These are phyloP conservation scores for Torulaspora microellipsoides DNA, from an alignment of 805 yeast genomes.

Conservation along the genomic window DNA sequence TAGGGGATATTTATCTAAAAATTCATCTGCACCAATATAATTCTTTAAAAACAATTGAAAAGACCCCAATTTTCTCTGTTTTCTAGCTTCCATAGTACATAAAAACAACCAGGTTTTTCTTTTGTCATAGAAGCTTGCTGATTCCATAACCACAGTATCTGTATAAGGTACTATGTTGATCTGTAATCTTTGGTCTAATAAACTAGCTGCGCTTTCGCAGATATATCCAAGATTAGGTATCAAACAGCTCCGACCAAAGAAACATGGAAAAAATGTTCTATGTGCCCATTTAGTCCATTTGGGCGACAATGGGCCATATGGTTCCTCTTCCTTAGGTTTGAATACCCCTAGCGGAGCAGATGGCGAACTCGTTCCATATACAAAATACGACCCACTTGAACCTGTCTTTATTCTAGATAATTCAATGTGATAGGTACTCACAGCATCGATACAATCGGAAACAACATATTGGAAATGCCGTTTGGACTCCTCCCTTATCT, in stretches of 20 bases:
- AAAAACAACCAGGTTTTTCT: constrained; percentile 17
- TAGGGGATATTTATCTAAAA: constrained; percentile 52
- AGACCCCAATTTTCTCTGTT: constrained; percentile 52
- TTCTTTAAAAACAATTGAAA: constrained; percentile 59
- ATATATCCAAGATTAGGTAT: constrained; percentile 70
- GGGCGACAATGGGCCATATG: constrained; percentile 72
- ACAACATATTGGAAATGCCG: constrained; percentile 32
- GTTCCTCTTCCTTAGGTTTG: constrained; percentile 78
- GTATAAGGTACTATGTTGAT: constrained; percentile 63
- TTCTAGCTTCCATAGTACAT: constrained; percentile 15
- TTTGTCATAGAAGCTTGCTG: constrained; percentile 39
- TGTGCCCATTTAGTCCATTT: constrained; percentile 80
- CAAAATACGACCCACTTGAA: constrained; percentile 67
- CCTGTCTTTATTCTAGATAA: constrained; percentile 60
- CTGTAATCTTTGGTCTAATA: constrained; percentile 56
- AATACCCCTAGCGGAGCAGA: constrained; percentile 51
- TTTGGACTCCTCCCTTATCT: constrained; percentile 1
- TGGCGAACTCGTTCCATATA: constrained; percentile 33
- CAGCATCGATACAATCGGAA: constrained; percentile 41
- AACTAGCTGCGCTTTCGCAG: constrained; percentile 66
- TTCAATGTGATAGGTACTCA: constrained; percentile 39
- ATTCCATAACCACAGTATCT: constrained; percentile 48
- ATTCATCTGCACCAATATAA: constrained; percentile 57
- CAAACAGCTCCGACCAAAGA: constrained; percentile 67
- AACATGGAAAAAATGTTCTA: constrained; percentile 69